Conservation (phyloP, 768 basidiomycete genomes). For the Pleurotus citrinopileatus region DNA sequence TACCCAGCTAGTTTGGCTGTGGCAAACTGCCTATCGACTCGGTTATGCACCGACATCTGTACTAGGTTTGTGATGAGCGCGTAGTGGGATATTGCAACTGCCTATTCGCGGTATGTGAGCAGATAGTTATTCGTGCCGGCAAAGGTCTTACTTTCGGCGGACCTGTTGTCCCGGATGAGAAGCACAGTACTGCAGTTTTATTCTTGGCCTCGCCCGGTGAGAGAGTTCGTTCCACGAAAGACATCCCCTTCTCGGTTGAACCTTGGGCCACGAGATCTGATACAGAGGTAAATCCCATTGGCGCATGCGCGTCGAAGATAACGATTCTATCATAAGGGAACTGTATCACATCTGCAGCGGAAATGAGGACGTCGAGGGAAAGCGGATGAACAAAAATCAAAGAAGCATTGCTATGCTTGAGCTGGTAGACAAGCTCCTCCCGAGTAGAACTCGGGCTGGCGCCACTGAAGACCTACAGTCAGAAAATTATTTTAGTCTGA, state of each 20-base stretch:
- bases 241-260: slow-evolving; percentile 14
- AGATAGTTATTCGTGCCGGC: background rate
- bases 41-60: slow-evolving; percentile 44
- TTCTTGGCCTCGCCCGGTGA: slow-evolving; percentile 51
- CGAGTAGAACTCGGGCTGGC: slow-evolving; percentile 55
- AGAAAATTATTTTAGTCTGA: background rate
- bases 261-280: slow-evolving; percentile 25
- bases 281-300: slow-evolving; percentile 17
- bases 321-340: slow-evolving; percentile 38
- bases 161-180: slow-evolving; percentile 71
- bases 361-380: slow-evolving; percentile 30
- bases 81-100: slow-evolving; percentile 51
- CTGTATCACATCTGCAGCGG: slow-evolving; percentile 31
- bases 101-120: slow-evolving; percentile 24
- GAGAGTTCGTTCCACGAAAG: slow-evolving; percentile 41
- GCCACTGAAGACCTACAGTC: slow-evolving; percentile 33
- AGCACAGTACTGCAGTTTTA: slow-evolving; percentile 59
- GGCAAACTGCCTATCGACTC: slow-evolving; percentile 20
- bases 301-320: slow-evolving; percentile 26
- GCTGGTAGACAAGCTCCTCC: slow-evolving; percentile 51
- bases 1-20: slow-evolving; percentile 30
- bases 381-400: slow-evolving; percentile 44
- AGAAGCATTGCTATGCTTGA: slow-evolving; percentile 37
- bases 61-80: slow-evolving; percentile 55
- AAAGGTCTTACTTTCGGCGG: slow-evolving; percentile 47